A percentile compares a stretch with the other conserved stretches of the same genome.
Conservation (phyloP, 2,329 filamentous ascomycete species). For the Spiromastix sp. region DNA sequence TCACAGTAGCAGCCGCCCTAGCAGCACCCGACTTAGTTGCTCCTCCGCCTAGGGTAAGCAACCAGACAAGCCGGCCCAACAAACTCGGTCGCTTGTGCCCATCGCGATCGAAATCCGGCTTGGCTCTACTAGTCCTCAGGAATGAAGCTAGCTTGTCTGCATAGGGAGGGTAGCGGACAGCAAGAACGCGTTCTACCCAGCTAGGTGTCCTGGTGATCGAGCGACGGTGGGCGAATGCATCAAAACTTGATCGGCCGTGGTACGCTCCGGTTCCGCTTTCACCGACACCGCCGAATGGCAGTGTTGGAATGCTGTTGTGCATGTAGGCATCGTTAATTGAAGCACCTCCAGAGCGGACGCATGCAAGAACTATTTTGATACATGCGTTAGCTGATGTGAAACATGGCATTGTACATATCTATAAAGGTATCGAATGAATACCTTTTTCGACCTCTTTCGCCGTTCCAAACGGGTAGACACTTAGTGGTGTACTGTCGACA, state of each 20-base stretch:
- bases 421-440: slow-evolving; percentile 29
- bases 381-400: neutral
- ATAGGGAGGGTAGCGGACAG: slow-evolving; percentile 52
- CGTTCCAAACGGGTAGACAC: slow-evolving; percentile 75
- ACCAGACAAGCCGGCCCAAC: slow-evolving; percentile 28
- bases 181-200: slow-evolving; percentile 50
- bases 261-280: slow-evolving; percentile 67
- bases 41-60: slow-evolving; percentile 32
- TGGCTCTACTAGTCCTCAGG: slow-evolving; percentile 39
- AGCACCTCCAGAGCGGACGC: slow-evolving; percentile 58
- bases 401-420: neutral
- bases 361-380: slow-evolving; percentile 43
- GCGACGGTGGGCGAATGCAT: slow-evolving; percentile 52
- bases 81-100: slow-evolving; percentile 31
- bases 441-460: slow-evolving; percentile 66
- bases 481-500: slow-evolving; percentile 73
- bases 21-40: slow-evolving; percentile 26
- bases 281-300: slow-evolving; percentile 77
- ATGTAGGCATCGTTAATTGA: slow-evolving; percentile 51
- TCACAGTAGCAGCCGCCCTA: slow-evolving; percentile 25
- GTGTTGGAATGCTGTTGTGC: slow-evolving; percentile 58
- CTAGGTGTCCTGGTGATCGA: slow-evolving; percentile 48
- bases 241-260: slow-evolving; percentile 61
- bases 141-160: slow-evolving; percentile 45
- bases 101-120: slow-evolving; percentile 51